phyloP scores from a whole-genome alignment of 2,329 filamentous ascomycete genomes.

The Arthrobotrys entomopaga region DNA sequence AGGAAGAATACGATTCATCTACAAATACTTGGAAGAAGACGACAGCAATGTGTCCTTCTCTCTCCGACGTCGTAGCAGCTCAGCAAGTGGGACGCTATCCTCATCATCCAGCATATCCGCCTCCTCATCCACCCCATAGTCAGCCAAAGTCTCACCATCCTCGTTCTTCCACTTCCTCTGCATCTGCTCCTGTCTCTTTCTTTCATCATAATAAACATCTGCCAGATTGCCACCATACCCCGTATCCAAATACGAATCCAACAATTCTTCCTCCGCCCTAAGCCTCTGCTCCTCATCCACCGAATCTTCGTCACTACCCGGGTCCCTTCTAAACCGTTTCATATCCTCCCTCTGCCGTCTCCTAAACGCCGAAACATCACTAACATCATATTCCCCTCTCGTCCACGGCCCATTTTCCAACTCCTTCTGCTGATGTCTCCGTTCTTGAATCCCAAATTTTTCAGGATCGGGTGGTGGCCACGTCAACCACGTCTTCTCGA shows the following conservation, averaged over 20 bases:
- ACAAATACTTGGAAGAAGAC: constrained; percentile 10
- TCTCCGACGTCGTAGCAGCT: constrained; percentile 71
- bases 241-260: constrained; percentile 56
- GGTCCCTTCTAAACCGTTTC: constrained; percentile 61
- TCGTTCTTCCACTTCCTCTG: constrained; percentile 76
- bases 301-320: constrained; percentile 45
- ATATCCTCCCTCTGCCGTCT: constrained; percentile 67
- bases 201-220: constrained; percentile 53
- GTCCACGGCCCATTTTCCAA: constrained; percentile 40
- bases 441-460: constrained; percentile 64
- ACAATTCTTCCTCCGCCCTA: constrained; percentile 60
- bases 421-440: constrained; percentile 47
- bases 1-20: too few relatives aligned
- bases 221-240: constrained; percentile 50
- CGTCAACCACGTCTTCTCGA: constrained; percentile 72
- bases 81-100: constrained; percentile 75
- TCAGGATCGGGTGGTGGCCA: constrained; percentile 75
- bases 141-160: constrained; percentile 77
- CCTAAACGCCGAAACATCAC: constrained; percentile 66
- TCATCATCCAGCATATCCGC: constrained; percentile 69
- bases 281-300: constrained; percentile 49
- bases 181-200: constrained; percentile 60
- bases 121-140: constrained; percentile 84
- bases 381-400: constrained; percentile 57
- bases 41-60: constrained; percentile 34